Evolutionary conservation across 2,329 filamentous ascomycete species (phyloP).

Genomic region (Leptographium flavum): DNA sequence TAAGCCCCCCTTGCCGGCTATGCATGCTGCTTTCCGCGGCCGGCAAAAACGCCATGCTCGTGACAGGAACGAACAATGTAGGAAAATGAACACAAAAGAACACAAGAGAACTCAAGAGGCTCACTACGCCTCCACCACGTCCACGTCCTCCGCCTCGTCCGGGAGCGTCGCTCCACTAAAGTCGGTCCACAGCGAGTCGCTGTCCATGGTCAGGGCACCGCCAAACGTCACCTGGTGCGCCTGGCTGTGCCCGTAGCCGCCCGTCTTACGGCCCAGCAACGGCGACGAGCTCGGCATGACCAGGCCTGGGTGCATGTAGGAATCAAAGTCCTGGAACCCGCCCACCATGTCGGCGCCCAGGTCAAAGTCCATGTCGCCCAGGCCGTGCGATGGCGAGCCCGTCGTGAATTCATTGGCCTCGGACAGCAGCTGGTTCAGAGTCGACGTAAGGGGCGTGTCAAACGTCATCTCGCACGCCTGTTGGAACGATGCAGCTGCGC

Average conservation of each 20-base stretch:
- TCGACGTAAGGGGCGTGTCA: constrained; percentile 46
- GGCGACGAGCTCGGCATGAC: constrained; percentile 35
- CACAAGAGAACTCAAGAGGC: neutral
- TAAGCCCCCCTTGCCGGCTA: too few relatives aligned
- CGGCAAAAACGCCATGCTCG: too few relatives aligned
- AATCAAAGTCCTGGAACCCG: constrained; percentile 28
- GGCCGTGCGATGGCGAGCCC: constrained; percentile 21
- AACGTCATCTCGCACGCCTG: constrained; percentile 19
- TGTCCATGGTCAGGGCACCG: constrained; percentile 10
- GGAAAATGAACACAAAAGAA: neutral
- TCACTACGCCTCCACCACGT: too few relatives aligned
- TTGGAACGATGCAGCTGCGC: constrained; percentile 18
- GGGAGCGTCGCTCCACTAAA: constrained; percentile 6
- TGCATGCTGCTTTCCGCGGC: too few relatives aligned
- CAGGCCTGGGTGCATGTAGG: constrained; percentile 31
- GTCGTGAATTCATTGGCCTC: constrained; percentile 33
- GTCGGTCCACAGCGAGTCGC: constrained; percentile 13
- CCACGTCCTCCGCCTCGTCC: constrained; percentile 2
- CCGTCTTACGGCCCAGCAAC: constrained; percentile 12
- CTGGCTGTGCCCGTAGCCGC: neutral
- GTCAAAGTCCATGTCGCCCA: constrained; percentile 23
- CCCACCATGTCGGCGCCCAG: constrained; percentile 17
- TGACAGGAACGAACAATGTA: neutral
- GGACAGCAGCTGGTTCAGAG: constrained; percentile 49
- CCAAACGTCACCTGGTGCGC: constrained; percentile 12